phyloP scores from a whole-genome alignment of 169 alveolate species.

The Cryptosporidium baileyi region DNA sequence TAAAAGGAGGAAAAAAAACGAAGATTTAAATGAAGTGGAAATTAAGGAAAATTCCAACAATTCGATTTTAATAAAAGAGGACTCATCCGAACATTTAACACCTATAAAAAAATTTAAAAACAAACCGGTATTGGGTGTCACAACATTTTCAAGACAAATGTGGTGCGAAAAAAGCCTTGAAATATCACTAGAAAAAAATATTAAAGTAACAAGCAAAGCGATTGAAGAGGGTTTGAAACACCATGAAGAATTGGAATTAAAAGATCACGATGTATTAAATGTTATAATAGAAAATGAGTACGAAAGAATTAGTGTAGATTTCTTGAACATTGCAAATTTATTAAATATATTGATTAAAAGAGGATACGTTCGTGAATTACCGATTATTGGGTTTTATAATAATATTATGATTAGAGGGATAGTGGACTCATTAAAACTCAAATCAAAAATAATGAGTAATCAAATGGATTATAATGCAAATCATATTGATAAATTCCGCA shows the following conservation, averaged over 20 bases:
- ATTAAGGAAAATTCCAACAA: neutral
- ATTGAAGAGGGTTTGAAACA: conserved; percentile 60
- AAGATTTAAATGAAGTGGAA: too few relatives aligned
- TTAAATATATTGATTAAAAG: conserved; percentile 23
- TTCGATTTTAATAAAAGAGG: neutral
- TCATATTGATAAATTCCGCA: neutral
- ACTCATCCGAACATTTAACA: neutral
- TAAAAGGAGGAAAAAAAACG: neutral
- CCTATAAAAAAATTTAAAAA: conserved; percentile 40
- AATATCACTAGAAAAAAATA: conserved; percentile 30
- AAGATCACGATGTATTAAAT: conserved; percentile 38
- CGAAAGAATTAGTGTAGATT: conserved; percentile 19
- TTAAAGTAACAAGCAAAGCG: conserved; percentile 49
- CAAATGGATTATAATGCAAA: neutral
- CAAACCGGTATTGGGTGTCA: conserved; percentile 44
- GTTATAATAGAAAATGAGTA: conserved; percentile 39
- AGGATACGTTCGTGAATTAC: conserved; percentile 60
- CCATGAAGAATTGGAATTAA: conserved; percentile 50
- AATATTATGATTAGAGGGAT: conserved; percentile 57
- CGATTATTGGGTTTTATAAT: conserved; percentile 44
- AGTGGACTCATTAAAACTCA: conserved; percentile 34
- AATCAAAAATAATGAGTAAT: conserved; percentile 3
- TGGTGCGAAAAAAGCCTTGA: conserved; percentile 66
- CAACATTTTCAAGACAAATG: conserved; percentile 64
- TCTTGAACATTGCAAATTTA: conserved; percentile 21